These are phyloP conservation scores for Trichosanthes cucumerina DNA, from an alignment of 306 rosid genomes.

Conservation along the genomic window DNA sequence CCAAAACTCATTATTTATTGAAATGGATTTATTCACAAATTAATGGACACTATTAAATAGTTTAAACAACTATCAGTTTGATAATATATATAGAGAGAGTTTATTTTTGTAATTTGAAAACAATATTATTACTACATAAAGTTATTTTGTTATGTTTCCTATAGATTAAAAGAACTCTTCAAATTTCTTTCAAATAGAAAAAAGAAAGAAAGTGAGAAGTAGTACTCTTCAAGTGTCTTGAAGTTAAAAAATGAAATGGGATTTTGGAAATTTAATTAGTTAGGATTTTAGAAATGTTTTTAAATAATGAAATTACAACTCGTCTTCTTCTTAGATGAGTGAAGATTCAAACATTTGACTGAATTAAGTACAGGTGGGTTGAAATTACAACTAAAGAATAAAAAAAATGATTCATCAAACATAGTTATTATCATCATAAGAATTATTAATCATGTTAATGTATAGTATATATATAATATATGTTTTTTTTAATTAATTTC, in stretches of 20 bases:
- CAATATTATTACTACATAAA: neutral
- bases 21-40: neutral
- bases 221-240: neutral
- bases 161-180: too few species aligned
- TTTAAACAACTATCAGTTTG: neutral
- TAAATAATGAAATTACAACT: too few species aligned
- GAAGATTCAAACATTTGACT: too few species aligned
- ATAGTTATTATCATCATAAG: neutral
- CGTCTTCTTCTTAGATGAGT: too few species aligned
- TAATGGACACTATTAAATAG: neutral
- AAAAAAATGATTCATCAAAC: neutral
- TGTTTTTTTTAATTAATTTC: neutral
- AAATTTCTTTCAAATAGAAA: too few species aligned
- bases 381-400: neutral
- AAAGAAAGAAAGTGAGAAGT: too few species aligned
- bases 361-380: neutral
- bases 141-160: neutral
- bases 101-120: too few species aligned
- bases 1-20: neutral
- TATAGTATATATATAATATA: neutral
- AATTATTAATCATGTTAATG: neutral
- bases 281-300: neutral
- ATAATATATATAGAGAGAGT: too few species aligned
- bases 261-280: neutral
- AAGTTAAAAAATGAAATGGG: neutral